A percentile compares a stretch with the other conserved stretches of the same genome.
Conservation (phyloP, 2,329 filamentous ascomycete genomes). For the Diaporthe sp. region DNA sequence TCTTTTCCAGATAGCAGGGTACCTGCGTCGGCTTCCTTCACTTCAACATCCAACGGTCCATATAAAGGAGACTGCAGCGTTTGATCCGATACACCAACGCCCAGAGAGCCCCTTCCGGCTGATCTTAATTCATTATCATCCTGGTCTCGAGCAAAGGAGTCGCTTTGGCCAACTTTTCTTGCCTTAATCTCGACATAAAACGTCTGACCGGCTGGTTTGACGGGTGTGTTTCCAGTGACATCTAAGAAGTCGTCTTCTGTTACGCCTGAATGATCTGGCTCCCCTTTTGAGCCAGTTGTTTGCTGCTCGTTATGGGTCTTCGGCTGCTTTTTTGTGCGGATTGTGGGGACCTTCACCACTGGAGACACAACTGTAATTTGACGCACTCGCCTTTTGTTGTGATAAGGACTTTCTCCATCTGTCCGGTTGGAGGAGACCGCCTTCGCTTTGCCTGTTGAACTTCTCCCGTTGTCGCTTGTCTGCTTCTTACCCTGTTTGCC, state of each 20-base stretch:
- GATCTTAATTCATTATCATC: too few relatives aligned
- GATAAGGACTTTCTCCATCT: too few relatives aligned
- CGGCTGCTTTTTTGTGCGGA: background rate
- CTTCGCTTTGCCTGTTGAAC: background rate
- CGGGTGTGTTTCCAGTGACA: constrained; percentile 9
- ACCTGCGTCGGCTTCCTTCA: constrained; percentile 45
- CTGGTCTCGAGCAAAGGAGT: background rate
- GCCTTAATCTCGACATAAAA: constrained; percentile 38
- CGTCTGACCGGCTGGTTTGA: constrained; percentile 10
- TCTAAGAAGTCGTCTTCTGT: constrained; percentile 32
- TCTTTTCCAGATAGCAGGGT: constrained; percentile 41
- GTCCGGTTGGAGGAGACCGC: background rate
- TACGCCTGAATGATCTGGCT: background rate
- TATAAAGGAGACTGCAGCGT: background rate
- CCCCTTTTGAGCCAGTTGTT: background rate
- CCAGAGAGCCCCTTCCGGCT: background rate
- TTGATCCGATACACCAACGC: background rate
- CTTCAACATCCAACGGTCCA: background rate
- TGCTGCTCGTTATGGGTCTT: background rate
- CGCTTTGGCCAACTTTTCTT: background rate
- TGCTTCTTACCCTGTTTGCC: background rate
- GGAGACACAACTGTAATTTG: background rate
- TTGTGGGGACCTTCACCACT: background rate
- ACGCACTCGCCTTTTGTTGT: background rate
- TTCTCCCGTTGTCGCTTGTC: background rate